A percentile compares a stretch with the other conserved stretches of the same genome.
phyloP scores from a whole-genome alignment of 2,329 filamentous ascomycete genomes.

The Cercospora sojina region DNA sequence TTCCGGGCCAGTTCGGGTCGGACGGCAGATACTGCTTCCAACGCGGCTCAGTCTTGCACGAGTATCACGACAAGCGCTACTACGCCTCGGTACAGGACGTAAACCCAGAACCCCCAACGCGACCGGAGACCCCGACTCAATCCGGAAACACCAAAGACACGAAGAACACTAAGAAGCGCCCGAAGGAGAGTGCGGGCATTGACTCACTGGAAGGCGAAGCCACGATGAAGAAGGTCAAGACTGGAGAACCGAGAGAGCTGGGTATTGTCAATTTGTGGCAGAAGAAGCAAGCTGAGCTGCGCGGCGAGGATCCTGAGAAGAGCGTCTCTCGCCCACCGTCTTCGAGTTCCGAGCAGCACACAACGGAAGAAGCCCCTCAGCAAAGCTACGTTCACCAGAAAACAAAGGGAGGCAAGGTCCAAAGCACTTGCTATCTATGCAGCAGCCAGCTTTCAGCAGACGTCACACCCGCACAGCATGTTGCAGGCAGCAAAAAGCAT shows the following conservation, averaged over 20 bases:
- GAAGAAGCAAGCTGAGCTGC: conserved; percentile 32
- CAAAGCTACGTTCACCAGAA: conserved; percentile 22
- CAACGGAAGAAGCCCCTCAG: conserved; percentile 4
- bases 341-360: conserved; percentile 17
- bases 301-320: conserved; percentile 20
- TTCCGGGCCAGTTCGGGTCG: conserved; percentile 50
- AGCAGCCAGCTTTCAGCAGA: conserved; percentile 18
- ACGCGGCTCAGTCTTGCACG: conserved; percentile 17
- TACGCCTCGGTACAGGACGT: conserved; percentile 27
- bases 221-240: conserved; percentile 60
- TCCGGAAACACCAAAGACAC: neutral
- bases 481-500: conserved; percentile 59
- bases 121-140: conserved; percentile 2
- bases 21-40: conserved; percentile 21
- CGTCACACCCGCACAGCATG: conserved; percentile 54
- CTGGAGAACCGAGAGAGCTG: conserved; percentile 35
- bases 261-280: conserved; percentile 30
- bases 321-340: conserved; percentile 8
- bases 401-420: conserved; percentile 13
- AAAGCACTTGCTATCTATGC: conserved; percentile 33
- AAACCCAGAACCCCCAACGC: conserved; percentile 24
- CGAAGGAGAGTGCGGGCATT: conserved; percentile 9
- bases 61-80: conserved; percentile 29
- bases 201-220: conserved; percentile 15
- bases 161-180: conserved; percentile 26